A percentile compares a stretch with the other conserved stretches of the same genome.
phyloP scores from a whole-genome alignment of 805 yeast genomes.

The Candida piceae region DNA sequence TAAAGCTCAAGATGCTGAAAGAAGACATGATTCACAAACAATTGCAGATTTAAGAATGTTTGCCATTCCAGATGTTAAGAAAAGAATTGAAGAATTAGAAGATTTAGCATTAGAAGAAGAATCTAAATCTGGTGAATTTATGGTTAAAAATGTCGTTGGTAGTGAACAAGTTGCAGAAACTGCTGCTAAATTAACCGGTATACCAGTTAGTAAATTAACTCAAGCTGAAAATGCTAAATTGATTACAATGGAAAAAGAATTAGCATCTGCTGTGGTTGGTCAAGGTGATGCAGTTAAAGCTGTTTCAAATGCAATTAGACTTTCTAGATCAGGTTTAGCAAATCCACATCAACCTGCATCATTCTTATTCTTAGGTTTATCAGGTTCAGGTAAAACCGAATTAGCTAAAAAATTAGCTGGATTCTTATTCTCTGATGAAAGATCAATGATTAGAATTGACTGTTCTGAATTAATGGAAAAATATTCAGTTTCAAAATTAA shows the following conservation, averaged over 20 bases:
- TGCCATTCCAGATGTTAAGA: slow-evolving; percentile 90
- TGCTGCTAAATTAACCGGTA: slow-evolving; percentile 65
- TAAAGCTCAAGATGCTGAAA: slow-evolving; percentile 94
- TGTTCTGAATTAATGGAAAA: slow-evolving; percentile 96
- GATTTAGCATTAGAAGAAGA: slow-evolving; percentile 69
- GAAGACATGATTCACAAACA: slow-evolving; percentile 90
- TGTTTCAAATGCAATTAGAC: slow-evolving; percentile 90
- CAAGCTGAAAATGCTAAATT: slow-evolving; percentile 94
- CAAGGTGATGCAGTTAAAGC: slow-evolving; percentile 95
- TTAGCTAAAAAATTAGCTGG: slow-evolving; percentile 96
- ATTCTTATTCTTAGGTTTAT: slow-evolving; percentile 87
- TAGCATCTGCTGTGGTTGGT: slow-evolving; percentile 84
- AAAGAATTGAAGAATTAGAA: slow-evolving; percentile 73
- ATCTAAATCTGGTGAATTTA: slow-evolving; percentile 39
- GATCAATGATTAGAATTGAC: slow-evolving; percentile 95
- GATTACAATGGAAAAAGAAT: slow-evolving; percentile 88
- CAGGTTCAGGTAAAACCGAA: slow-evolving; percentile 98
- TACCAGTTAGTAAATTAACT: slow-evolving; percentile 89
- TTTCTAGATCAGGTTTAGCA: slow-evolving; percentile 89
- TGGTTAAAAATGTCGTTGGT: slow-evolving; percentile 88
- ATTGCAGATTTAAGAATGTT: slow-evolving; percentile 96
- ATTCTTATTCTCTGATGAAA: slow-evolving; percentile 91
- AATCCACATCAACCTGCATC: slow-evolving; percentile 97
- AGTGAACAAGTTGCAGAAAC: slow-evolving; percentile 54
- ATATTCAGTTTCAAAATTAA: slow-evolving; percentile 88